These are phyloP conservation scores for Globisporangium echinulatum DNA, from an alignment of 352 stramenopile species.

Conservation along the genomic window DNA sequence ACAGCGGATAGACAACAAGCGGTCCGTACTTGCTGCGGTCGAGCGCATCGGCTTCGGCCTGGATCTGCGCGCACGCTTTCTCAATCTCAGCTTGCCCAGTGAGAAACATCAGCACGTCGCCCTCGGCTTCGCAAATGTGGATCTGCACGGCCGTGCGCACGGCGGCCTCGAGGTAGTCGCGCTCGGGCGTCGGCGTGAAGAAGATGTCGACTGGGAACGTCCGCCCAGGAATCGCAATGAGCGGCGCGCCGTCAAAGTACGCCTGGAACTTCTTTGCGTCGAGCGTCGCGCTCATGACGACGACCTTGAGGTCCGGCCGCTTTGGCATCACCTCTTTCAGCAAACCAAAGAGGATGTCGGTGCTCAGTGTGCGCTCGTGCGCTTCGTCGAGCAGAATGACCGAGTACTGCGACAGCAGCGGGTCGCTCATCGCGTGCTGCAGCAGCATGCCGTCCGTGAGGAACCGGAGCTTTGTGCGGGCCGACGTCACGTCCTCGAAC, in stretches of 20 bases:
- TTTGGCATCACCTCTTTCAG: constrained; percentile 96
- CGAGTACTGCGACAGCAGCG: constrained; percentile 92
- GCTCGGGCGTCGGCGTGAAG: constrained; percentile 95
- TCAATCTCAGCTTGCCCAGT: constrained; percentile 99
- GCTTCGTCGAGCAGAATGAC: constrained; percentile 97
- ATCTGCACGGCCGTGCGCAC: constrained; percentile 91
- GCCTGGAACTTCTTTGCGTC: constrained; percentile 95
- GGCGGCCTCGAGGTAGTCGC: constrained; percentile 96
- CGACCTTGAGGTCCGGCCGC: constrained; percentile 94
- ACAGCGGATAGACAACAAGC: constrained; percentile 94
- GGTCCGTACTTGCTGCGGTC: constrained; percentile 93
- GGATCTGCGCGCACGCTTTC: constrained; percentile 91
- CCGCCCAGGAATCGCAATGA: constrained; percentile 93
- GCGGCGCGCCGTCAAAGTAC: constrained; percentile 93
- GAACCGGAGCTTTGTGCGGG: constrained; percentile 79
- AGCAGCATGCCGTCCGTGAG: constrained; percentile 94
- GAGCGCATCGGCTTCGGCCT: constrained; percentile 74
- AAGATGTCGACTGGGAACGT: constrained; percentile 98
- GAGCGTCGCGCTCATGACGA: constrained; percentile 98
- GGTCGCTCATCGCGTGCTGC: constrained; percentile 96
- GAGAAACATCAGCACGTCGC: constrained; percentile 99
- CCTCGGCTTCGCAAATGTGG: constrained; percentile 95
- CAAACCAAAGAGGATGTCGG: constrained; percentile 97
- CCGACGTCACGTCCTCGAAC: constrained; percentile 95
- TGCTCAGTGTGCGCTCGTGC: constrained; percentile 96